These are phyloP conservation scores for Macrolepiota fuliginosa DNA, from an alignment of 768 basidiomycete genomes.

Conservation along the genomic window DNA sequence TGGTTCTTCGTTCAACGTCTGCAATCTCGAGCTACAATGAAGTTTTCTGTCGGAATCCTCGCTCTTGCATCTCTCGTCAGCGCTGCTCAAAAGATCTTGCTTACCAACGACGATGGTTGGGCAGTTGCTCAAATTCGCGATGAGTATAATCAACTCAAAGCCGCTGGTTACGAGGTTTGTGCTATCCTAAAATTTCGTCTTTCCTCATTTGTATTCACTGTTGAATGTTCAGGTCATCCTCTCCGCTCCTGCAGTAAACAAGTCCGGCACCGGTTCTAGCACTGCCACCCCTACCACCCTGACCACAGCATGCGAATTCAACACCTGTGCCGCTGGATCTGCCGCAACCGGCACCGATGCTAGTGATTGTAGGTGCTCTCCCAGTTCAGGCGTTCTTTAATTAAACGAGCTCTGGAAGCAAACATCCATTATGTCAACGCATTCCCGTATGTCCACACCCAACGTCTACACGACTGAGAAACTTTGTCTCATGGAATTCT, in stretches of 20 bases:
- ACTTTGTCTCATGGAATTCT: neutral
- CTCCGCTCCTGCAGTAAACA: conserved; percentile 43
- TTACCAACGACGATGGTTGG: conserved; percentile 43
- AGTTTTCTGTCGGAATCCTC: too few relatives aligned
- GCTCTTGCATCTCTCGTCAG: too few relatives aligned
- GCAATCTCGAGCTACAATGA: too few relatives aligned
- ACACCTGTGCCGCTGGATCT: conserved; percentile 43
- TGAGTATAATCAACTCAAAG: conserved; percentile 34
- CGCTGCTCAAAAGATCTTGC: conserved; percentile 19
- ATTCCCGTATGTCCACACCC: conserved; percentile 29
- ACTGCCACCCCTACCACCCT: conserved; percentile 32
- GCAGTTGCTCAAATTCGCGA: conserved; percentile 45
- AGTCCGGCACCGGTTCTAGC: conserved; percentile 44
- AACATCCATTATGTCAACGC: conserved; percentile 35
- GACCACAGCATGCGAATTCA: conserved; percentile 40
- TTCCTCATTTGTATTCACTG: neutral
- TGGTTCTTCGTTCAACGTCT: too few relatives aligned
- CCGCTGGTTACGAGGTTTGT: conserved; percentile 37
- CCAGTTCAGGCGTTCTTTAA: neutral
- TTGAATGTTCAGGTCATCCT: conserved; percentile 35
- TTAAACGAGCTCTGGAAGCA: conserved; percentile 15
- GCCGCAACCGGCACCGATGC: conserved; percentile 41
- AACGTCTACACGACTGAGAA: neutral
- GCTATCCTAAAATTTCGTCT: neutral
- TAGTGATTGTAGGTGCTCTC: conserved; percentile 30